Evolutionary conservation across 768 basidiomycete genomes (phyloP), one percentile per base, ranked within the genome.

Genomic region (Plicaturopsis crispa): DNA sequence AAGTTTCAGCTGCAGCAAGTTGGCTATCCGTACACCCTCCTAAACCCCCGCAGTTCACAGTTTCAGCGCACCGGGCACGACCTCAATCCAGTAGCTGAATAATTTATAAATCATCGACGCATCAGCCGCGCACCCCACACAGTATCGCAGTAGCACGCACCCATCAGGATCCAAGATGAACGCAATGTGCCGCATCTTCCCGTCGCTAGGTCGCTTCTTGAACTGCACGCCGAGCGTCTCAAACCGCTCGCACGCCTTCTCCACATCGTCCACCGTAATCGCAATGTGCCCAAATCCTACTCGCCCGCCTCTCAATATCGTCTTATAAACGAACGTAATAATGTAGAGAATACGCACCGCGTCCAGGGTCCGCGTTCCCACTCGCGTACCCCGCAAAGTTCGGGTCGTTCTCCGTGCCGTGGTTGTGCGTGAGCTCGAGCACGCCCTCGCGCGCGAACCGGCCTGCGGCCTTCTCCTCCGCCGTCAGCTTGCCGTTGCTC

Each of bases 161-260:
- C 84, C 83, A 63, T 90, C 87, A 20, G 87, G 87, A 59, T 90
- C 87, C 61, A 88, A 57, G 46, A 84, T 73, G 56, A 91, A 91
- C 2, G 88, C 89, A 35, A 91, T 84, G 47, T 84, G 36, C 61
- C 57, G 80, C 85, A 97, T 92, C 57, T 68, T 84, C 8, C 93
- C 91, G 39, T 94, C 93, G 1, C 70, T 74, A 12, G 78, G 80
- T 46, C 72, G 73, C 69, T 96, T 97, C 72, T 90, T 84, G 70
- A 94, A 97, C 19, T 64, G 58, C 17, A 94, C 91, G 1, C 80
- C 80, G 7, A 88, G 70, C 38, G 63, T 62, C 48, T 92, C 89
- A 43, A 99, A 85, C 19, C 89, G 73, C 35, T 72, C 82, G 44
- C 89, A 93, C 5, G 92, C 85, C 45, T 69, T 73, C 47, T 90